These are phyloP conservation scores for Linum usitatissimum DNA, from an alignment of 345 rosid genomes.

Conservation along the genomic window DNA sequence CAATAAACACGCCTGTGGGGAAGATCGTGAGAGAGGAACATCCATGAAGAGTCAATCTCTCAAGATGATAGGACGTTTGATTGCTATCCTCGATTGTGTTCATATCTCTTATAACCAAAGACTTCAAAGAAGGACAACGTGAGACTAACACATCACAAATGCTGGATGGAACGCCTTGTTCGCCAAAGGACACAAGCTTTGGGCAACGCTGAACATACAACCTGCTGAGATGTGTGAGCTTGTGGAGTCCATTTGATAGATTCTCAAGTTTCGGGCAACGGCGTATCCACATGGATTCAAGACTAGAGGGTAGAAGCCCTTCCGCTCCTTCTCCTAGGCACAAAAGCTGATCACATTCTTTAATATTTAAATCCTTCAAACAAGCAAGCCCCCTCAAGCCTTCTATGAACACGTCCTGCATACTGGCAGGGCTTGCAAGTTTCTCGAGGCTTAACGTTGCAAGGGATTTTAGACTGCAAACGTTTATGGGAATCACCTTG, in stretches of 20 bases:
- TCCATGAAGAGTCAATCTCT: constrained; percentile 2
- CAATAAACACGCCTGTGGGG: constrained; percentile 6
- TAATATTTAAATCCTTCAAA: not conserved
- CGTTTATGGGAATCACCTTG: not conserved
- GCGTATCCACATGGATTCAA: not conserved
- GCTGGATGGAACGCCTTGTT: not conserved
- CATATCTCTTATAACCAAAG: constrained; percentile 2
- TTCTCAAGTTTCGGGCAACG: not conserved
- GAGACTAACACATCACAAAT: constrained; percentile 7
- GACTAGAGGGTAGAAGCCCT: not conserved
- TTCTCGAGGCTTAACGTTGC: not conserved
- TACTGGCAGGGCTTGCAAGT: not conserved
- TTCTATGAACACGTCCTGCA: not conserved
- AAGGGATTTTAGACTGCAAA: not conserved
- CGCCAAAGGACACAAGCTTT: not conserved
- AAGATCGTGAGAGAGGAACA: constrained; percentile 14
- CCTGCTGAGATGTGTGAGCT: not conserved
- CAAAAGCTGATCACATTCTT: not conserved
- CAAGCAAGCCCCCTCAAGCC: not conserved
- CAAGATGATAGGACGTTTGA: not conserved
- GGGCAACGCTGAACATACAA: not conserved
- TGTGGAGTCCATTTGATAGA: not conserved
- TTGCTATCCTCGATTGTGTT: not conserved
- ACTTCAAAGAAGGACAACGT: constrained; percentile 6
- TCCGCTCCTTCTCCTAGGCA: not conserved